Percentiles rank a stretch among this genome's conserved stretches.
phyloP scores from a whole-genome alignment of 2,329 filamentous ascomycete species.

The Penicillium sp. region DNA sequence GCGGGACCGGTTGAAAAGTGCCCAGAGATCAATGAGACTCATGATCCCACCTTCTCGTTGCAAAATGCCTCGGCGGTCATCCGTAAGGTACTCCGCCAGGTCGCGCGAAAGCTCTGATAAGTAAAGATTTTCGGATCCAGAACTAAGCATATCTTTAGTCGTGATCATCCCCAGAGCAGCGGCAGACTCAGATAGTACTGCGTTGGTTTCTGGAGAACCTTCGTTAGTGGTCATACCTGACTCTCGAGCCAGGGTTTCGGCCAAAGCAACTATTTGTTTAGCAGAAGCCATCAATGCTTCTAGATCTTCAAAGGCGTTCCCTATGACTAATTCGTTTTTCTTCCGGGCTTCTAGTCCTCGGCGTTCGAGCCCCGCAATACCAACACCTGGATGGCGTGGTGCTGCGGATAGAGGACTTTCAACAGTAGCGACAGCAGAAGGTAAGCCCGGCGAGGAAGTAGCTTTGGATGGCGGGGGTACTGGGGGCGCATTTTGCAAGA shows the following conservation, averaged over 20 bases:
- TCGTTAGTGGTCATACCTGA: constrained; percentile 56
- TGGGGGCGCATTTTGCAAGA: constrained; percentile 84
- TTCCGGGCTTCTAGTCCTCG: constrained; percentile 79
- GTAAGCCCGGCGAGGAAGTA: constrained; percentile 31
- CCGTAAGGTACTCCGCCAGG: constrained; percentile 82
- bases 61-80: constrained; percentile 76
- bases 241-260: constrained; percentile 79
- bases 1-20: constrained; percentile 87
- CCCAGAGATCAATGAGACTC: constrained; percentile 87
- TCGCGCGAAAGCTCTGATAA: constrained; percentile 82
- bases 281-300: constrained; percentile 97
- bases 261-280: constrained; percentile 91
- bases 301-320: constrained; percentile 90
- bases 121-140: constrained; percentile 81
- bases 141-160: constrained; percentile 87
- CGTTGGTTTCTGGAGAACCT: constrained; percentile 68
- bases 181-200: constrained; percentile 75
- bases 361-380: constrained; percentile 89
- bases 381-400: constrained; percentile 62
- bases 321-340: constrained; percentile 91
- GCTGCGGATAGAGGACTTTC: constrained; percentile 26
- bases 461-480: constrained; percentile 63
- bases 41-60: constrained; percentile 82
- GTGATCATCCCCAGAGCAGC: constrained; percentile 85
- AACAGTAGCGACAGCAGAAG: constrained; percentile 21